phyloP scores from a whole-genome alignment of 305 asterid species.

The Plantago coronopus region DNA sequence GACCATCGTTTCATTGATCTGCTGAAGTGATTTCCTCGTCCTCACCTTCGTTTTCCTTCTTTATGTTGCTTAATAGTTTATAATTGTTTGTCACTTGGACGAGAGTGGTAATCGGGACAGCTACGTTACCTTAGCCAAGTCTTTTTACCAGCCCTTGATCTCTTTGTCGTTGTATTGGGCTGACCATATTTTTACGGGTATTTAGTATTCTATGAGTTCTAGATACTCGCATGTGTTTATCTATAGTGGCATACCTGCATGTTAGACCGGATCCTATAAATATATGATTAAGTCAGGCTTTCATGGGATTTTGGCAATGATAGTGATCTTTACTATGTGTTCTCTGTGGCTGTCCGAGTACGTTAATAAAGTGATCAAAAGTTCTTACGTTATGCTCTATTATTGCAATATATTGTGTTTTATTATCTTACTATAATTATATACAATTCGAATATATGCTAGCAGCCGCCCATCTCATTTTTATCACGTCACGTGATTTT shows the following conservation, averaged over 20 bases:
- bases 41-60: background rate
- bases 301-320: conserved; percentile 9
- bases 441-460: too few species aligned
- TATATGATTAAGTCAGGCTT: background rate
- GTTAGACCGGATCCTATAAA: background rate
- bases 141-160: background rate
- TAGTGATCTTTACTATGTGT: background rate
- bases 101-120: background rate
- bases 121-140: background rate
- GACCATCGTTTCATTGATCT: conserved; percentile 1
- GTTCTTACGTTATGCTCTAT: background rate
- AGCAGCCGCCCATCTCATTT: background rate
- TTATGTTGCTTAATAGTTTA: conserved; percentile 7
- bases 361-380: too few species aligned
- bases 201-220: background rate
- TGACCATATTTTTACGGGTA: background rate
- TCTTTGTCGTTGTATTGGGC: background rate
- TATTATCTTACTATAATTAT: background rate
- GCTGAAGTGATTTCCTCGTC: conserved; percentile 7
- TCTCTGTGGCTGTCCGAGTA: background rate
- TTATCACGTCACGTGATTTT: background rate
- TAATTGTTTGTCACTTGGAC: conserved; percentile 11
- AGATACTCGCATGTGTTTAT: background rate
- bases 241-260: background rate
- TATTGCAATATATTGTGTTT: background rate